These are phyloP conservation scores for Dictyostelium purpureum DNA, from an alignment of 78 protist species.

Conservation along the genomic window DNA sequence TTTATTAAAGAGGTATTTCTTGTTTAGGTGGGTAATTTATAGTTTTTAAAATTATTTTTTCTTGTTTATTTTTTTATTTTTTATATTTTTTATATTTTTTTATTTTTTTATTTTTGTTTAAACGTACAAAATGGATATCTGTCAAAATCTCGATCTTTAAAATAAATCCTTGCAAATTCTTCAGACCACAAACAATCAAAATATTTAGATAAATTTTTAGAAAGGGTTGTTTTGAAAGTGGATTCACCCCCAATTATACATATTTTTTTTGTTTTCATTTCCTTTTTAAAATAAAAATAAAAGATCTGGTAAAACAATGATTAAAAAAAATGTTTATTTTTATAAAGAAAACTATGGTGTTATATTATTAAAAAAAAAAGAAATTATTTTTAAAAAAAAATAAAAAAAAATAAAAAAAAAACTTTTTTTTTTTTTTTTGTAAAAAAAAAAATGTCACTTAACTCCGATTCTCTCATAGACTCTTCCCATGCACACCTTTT, in stretches of 20 bases:
- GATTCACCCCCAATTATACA: conserved; percentile 66
- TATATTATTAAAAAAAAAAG: background rate
- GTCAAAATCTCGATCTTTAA: conserved; percentile 25
- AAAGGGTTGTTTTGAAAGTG: conserved; percentile 13
- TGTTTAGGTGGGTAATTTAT: too few species aligned
- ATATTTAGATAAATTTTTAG: conserved; percentile 1
- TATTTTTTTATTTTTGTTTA: background rate
- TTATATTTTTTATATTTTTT: background rate
- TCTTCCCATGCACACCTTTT: too few species aligned
- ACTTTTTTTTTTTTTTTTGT: too few species aligned
- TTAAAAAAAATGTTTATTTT: background rate
- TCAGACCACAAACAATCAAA: conserved; percentile 1
- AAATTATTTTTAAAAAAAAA: background rate
- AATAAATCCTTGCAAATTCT: conserved; percentile 35
- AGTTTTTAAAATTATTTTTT: too few species aligned
- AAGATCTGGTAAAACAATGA: background rate
- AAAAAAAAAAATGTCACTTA: too few species aligned
- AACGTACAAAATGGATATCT: conserved; percentile 31
- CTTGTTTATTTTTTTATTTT: background rate
- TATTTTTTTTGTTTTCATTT: background rate
- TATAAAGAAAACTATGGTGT: background rate
- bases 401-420: background rate
- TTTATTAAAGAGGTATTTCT: too few species aligned
- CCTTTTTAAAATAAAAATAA: background rate
- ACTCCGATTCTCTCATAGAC: too few species aligned